A percentile compares a stretch with the other conserved stretches of the same genome.
phyloP scores from a whole-genome alignment of 176 grass and related monocot genomes.

The Carex parvula region DNA sequence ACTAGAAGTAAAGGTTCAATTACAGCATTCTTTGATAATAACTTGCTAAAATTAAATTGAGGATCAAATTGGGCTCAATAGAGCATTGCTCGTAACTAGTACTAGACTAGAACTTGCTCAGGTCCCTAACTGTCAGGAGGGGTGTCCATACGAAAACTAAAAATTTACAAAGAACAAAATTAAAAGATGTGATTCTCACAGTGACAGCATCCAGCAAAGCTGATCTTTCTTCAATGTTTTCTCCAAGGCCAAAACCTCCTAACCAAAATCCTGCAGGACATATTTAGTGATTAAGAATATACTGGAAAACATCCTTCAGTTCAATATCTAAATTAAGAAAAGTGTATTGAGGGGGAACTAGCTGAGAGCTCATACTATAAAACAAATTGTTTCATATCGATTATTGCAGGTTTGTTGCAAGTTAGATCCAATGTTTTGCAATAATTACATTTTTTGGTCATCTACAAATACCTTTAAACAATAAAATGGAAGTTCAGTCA shows the following conservation, averaged over 20 bases:
- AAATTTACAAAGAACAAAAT: constrained; percentile 7
- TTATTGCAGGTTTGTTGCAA: background rate
- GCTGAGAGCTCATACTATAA: background rate
- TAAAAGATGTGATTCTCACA: constrained; percentile 39
- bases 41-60: background rate
- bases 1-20: background rate
- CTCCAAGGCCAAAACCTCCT: constrained; percentile 90
- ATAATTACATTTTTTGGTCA: background rate
- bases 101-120: background rate
- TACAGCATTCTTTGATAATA: background rate
- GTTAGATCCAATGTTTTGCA: background rate
- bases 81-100: background rate
- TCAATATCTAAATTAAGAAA: background rate
- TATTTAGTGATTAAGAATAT: background rate
- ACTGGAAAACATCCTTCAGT: background rate
- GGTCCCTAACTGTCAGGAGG: background rate
- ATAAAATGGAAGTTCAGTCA: background rate
- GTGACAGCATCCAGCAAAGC: constrained; percentile 71
- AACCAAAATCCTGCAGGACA: constrained; percentile 74
- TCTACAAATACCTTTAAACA: background rate
- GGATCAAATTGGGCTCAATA: constrained; percentile 2
- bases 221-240: constrained; percentile 67
- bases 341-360: background rate
- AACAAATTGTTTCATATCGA: background rate
- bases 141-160: background rate